Conservation (phyloP, 2,329 filamentous ascomycete genomes). For the Orbilia brochopaga region DNA sequence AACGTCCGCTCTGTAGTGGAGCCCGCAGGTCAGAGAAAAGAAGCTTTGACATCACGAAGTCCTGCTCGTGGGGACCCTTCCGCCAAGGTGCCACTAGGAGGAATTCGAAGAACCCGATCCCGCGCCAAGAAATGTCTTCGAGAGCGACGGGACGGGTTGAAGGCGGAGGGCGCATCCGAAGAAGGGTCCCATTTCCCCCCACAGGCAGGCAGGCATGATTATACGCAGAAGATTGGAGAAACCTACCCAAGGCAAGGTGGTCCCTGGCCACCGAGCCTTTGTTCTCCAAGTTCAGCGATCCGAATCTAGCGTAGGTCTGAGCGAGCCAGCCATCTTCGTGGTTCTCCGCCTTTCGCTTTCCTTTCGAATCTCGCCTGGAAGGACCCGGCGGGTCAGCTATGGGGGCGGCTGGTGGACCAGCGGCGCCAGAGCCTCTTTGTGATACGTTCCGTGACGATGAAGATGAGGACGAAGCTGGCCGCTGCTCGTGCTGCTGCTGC, state of each 20-base stretch:
- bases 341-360: conserved; percentile 36
- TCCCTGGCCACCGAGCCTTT: conserved; percentile 83
- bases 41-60: conserved; percentile 40
- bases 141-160: conserved; percentile 5
- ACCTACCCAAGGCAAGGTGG: conserved; percentile 75
- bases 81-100: conserved; percentile 14
- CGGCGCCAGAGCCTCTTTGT: conserved; percentile 26
- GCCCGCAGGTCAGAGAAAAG: conserved; percentile 37
- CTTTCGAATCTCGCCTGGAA: conserved; percentile 37
- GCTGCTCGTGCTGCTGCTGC: conserved; percentile 6
- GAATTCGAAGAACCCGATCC: conserved; percentile 31
- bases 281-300: conserved; percentile 77
- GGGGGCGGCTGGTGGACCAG: conserved; percentile 8
- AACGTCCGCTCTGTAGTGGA: conserved; percentile 73
- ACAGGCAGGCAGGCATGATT: background rate
- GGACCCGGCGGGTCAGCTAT: conserved; percentile 25
- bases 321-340: conserved; percentile 32
- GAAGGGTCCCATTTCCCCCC: background rate
- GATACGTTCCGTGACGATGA: conserved; percentile 1
- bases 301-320: conserved; percentile 49
- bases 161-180: background rate
- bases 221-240: conserved; percentile 11
- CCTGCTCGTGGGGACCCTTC: background rate
- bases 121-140: conserved; percentile 16
- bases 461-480: conserved; percentile 6